Evolutionary conservation across 257 asterid species (phyloP), one percentile per base, ranked within the genome.

Genomic region (Solanum okadae): DNA sequence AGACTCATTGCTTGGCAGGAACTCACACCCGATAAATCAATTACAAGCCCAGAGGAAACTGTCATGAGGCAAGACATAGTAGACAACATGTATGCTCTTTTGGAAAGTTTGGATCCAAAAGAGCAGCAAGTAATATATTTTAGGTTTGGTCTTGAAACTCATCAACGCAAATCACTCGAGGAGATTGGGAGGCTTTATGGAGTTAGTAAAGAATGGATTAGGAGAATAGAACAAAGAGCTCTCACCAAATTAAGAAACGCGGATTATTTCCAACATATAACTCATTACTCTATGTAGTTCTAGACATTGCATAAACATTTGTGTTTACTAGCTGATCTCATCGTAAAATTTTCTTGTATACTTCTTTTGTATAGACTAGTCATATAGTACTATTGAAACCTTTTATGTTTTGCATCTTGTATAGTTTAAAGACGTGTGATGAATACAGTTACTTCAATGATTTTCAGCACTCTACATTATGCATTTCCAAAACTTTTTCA

Each of bases 151-250:
- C 92, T 96, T 18, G 91, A 93, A 52, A 92, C 93, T 61, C 85
- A 84, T 81, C 94, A 89, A 9, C 87, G 92, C 88, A 95, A 90
- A 86, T 94, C 98, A 8, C 96, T 96, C 1, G 97, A 93, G 89
- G 99, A 95, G 90, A 95, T 94, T 23, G 99, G 98, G 86, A 92
- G 90, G 90, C 92, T 88, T 76, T 90, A 88, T 81, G 34, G 93
- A 84, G 98, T 96, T 86, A 96, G 98, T 93, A 96, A 96, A 94
- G 99, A 96, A 92, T 94, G 99, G 99, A 92, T 95, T 89, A 93
- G 98, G 73, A 94, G 91, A 91, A 91, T 95, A 89, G 97, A 96
- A 89, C 92, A 89, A 71, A 33, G 90, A 34, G 99, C 98, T 91
- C 91, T 96, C 75, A 78, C 92, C 16, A 94, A 94, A 89, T 61